phyloP scores from a whole-genome alignment of 2,329 filamentous ascomycete genomes.

The Emmonsia crescens region DNA sequence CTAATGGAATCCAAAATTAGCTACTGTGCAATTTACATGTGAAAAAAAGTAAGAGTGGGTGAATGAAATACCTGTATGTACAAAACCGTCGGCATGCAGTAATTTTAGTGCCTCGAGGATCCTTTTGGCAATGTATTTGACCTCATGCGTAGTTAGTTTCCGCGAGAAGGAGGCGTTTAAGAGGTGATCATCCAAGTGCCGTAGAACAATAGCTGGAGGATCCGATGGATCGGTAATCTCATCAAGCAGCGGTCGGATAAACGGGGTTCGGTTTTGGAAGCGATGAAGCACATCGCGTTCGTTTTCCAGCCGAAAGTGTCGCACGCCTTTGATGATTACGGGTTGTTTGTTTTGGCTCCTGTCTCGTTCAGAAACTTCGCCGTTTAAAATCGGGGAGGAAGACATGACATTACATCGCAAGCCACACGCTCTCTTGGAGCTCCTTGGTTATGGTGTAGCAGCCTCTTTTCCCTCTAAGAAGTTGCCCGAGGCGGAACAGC shows the following conservation, averaged over 20 bases:
- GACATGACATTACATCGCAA: slow-evolving; percentile 8
- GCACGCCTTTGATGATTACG: slow-evolving; percentile 15
- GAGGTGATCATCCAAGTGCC: slow-evolving; percentile 18
- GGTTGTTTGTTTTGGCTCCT: slow-evolving; percentile 12
- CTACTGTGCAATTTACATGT: slow-evolving; percentile 15
- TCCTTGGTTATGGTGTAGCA: slow-evolving; percentile 12
- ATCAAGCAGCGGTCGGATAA: slow-evolving; percentile 17
- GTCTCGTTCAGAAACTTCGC: neutral
- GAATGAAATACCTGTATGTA: slow-evolving; percentile 14
- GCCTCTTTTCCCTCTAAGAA: slow-evolving; percentile 8
- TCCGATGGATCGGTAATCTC: slow-evolving; percentile 14
- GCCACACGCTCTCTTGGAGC: slow-evolving; percentile 14
- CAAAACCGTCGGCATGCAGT: slow-evolving; percentile 13
- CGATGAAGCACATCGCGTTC: slow-evolving; percentile 17
- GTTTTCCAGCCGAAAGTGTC: slow-evolving; percentile 18
- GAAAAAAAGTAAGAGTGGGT: neutral
- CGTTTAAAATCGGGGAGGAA: slow-evolving; percentile 1
- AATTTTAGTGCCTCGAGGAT: slow-evolving; percentile 12
- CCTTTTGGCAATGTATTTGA: slow-evolving; percentile 13
- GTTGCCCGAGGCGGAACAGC: neutral
- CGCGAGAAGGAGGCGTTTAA: slow-evolving; percentile 12
- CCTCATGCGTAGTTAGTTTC: slow-evolving; percentile 13
- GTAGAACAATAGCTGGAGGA: slow-evolving; percentile 16
- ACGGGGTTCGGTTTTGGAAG: slow-evolving; percentile 16
- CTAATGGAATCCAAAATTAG: slow-evolving; percentile 4